Base-by-base conservation (phyloP, 108 stramenopile species). In the Mediolabrus comicus region DNA sequence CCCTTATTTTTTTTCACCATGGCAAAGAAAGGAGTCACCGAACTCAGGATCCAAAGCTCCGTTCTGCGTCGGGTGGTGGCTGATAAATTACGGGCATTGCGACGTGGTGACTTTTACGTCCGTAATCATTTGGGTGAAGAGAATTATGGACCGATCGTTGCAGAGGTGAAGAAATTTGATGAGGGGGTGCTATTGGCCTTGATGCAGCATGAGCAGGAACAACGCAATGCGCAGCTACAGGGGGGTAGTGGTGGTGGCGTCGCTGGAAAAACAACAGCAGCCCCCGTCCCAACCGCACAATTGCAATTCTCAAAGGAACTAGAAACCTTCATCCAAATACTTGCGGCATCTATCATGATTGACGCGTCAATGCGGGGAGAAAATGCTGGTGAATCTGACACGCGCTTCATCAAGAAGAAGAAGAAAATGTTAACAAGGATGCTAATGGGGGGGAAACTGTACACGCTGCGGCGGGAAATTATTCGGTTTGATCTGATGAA, bases 331-430 rank as follows among this genome's bases (percentile, higher is more conserved):
- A 38, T 77, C 24, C 64, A 65, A 38, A 65, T 77, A 29, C 65
- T 77, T 14, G 77, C 77, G 51, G 77, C 77, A 3, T 77, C 77
- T 27, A 77, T 77, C 34, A 63, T 77, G 43, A 71, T 77, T n/a
- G 77, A 77, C 46, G 77, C 77, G 4, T 61, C 59, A 59, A 77
- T 77, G 77, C 69, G 77, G 0, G 77, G 77, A 4, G 77, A 77
- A 46, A 77, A 77, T 14, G 64, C 77, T 22, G 77, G 77, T 1
- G 77, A 77, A 39, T 71, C 69, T 3, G 77, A 77, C 39, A 68
- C 77, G 17, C 57, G 77, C 1, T 71, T 61, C 53, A 77, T 77
- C 59, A 77, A 77, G 49, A 77, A 61, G 53, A 70, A 66, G 64
- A 77, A 77, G 52, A 77, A 77, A 41, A 9, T 77, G 19, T 41